Evolutionary conservation across 164 flowering plant species (phyloP), one percentile per base, ranked within the genome.

Genomic region (Pachysandra terminalis): DNA sequence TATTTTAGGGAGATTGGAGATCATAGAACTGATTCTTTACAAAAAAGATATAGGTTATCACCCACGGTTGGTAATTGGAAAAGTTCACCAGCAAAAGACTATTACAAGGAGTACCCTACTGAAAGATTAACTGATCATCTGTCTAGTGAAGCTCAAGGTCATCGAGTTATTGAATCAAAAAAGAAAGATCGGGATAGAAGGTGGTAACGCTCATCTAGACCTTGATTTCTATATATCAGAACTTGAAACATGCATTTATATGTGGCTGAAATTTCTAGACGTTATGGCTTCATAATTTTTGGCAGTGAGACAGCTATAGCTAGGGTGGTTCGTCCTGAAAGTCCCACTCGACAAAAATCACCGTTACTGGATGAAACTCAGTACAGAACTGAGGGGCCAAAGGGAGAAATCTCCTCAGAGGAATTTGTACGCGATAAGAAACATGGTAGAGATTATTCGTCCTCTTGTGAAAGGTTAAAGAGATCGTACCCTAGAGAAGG

Each of bases 291-390:
- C 56, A 14, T n/a, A 35, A 24, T 35, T 68, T 72, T 9, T 77
- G 56, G 53, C 94, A 89, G 95, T 69, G 84, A 70, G 59, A 82
- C 72, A 57, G 35, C 66, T 51, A 77, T 79, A 73, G 62, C 56
- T 45, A 82, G 59, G 65, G 68, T 51, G 0, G 78, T n/a, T 41
- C 71, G 27, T 54, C 68, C 69, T 55, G 78, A 72, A 66, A 69
- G 56, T 57, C 72, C 59, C 69, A 79, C 63, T 51, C 70, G 59
- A 56, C 74, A 61, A n/a, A 66, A 68, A 53, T 68, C 76, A 17
- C 74, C 67, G 45, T n/a, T 57, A 54, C n/a, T 68, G 40, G 74
- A 68, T 56, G 80, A 65, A 41, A 41, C 66, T 19, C 72, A 74
- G 35, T 71, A 69, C 52, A 71, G 74, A 40, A 76, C 80, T 59